Conservation (phyloP, 352 stramenopile species). For the Globisporangium echinulatum region DNA sequence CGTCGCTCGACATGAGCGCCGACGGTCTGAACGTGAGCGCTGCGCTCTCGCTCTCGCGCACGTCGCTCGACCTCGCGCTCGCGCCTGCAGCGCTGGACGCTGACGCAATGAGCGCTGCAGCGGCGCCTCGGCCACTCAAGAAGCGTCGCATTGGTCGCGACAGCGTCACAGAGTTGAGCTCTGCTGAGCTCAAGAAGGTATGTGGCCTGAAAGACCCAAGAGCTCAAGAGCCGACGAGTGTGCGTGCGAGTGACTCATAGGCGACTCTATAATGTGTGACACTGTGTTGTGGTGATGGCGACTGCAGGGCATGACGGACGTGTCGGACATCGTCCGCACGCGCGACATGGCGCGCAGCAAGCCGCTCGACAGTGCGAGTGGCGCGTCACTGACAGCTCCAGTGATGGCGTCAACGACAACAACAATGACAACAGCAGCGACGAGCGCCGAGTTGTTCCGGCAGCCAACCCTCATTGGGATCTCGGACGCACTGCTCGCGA, state of each 20-base stretch:
- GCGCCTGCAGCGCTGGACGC: neutral
- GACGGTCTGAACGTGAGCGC: slow-evolving; percentile 58
- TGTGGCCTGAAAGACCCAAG: no score
- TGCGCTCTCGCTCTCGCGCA: slow-evolving; percentile 51
- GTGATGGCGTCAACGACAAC: neutral
- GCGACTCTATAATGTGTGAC: no score
- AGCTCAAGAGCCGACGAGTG: no score
- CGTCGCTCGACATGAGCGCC: slow-evolving; percentile 57
- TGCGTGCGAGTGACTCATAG: no score
- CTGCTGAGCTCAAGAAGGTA: slow-evolving; percentile 65
- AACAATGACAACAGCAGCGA: neutral
- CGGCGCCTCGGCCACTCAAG: slow-evolving; percentile 45
- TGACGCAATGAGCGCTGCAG: neutral
- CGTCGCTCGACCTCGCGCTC: slow-evolving; percentile 63
- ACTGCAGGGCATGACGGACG: slow-evolving; percentile 51
- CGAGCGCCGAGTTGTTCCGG: slow-evolving; percentile 39
- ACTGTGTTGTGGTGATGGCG: no score
- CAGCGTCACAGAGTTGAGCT: slow-evolving; percentile 73
- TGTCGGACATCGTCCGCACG: slow-evolving; percentile 62
- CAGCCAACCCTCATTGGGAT: slow-evolving; percentile 53
- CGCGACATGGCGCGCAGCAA: slow-evolving; percentile 38
- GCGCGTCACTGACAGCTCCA: slow-evolving; percentile 14
- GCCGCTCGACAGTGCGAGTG: slow-evolving; percentile 2
- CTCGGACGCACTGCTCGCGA: slow-evolving; percentile 48
- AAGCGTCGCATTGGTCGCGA: slow-evolving; percentile 80